phyloP scores from a whole-genome alignment of 768 basidiomycete species.

The Myochromella boudieri region DNA sequence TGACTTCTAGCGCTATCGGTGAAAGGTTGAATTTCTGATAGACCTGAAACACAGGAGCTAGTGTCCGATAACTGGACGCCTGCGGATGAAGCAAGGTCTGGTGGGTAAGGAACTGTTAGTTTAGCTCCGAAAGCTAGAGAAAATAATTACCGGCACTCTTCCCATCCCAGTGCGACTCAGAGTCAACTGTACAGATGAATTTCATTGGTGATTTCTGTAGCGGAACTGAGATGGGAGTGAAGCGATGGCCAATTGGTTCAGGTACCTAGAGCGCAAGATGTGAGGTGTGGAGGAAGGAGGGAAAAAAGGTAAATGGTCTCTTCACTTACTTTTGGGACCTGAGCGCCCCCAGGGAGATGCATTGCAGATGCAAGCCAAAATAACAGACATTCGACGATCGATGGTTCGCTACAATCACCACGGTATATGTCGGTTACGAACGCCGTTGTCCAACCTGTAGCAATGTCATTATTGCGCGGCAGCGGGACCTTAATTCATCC shows the following conservation, averaged over 20 bases:
- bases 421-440: slow-evolving; percentile 48
- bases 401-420: slow-evolving; percentile 40
- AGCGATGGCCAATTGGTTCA: slow-evolving; percentile 33
- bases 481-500: neutral
- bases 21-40: slow-evolving; percentile 4
- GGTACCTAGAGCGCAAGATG: slow-evolving; percentile 35
- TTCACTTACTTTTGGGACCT: slow-evolving; percentile 40
- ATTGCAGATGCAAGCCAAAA: slow-evolving; percentile 61
- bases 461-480: neutral
- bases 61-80: slow-evolving; percentile 19
- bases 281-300: slow-evolving; percentile 13
- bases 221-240: slow-evolving; percentile 27
- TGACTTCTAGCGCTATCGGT: neutral
- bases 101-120: slow-evolving; percentile 9
- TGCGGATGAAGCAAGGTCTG: slow-evolving; percentile 37
- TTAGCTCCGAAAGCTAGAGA: neutral
- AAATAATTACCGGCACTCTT: slow-evolving; percentile 34
- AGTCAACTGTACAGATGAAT: slow-evolving; percentile 27
- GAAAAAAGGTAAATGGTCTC: slow-evolving; percentile 17
- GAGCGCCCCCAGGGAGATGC: slow-evolving; percentile 31
- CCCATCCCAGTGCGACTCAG: slow-evolving; percentile 45
- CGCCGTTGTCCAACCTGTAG: slow-evolving; percentile 51
- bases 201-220: slow-evolving; percentile 19
- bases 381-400: slow-evolving; percentile 48
- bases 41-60: slow-evolving; percentile 4